These are phyloP conservation scores for Carex arenaria DNA, from an alignment of 202 grass and related monocot species.

Conservation along the genomic window DNA sequence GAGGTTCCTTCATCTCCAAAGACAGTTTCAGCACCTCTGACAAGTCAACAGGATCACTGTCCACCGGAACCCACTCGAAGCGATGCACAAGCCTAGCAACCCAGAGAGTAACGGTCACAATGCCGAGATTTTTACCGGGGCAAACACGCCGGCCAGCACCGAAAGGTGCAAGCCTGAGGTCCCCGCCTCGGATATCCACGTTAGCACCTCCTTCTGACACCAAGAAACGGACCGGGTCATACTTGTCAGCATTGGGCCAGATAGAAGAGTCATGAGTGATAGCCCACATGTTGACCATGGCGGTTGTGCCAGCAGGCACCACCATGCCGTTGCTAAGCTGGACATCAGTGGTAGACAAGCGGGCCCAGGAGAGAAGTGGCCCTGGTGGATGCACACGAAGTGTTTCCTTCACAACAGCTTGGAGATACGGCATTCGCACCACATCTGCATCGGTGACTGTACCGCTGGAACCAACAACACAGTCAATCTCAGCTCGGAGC, in stretches of 20 bases:
- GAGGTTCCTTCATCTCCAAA: constrained; percentile 64
- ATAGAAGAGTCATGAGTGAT: constrained; percentile 59
- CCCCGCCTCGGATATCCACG: constrained; percentile 67
- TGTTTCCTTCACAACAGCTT: constrained; percentile 71
- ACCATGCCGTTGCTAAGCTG: constrained; percentile 61
- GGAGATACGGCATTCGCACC: constrained; percentile 51
- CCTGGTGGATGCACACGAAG: constrained; percentile 64
- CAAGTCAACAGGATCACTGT: constrained; percentile 30
- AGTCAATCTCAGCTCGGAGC: constrained; percentile 43
- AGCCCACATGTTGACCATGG: constrained; percentile 87
- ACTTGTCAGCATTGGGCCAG: constrained; percentile 40
- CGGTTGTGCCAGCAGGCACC: constrained; percentile 56
- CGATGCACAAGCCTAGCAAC: constrained; percentile 45
- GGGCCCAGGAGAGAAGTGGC: constrained; percentile 75
- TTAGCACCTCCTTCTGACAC: constrained; percentile 41
- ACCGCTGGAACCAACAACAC: background rate
- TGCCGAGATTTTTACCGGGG: constrained; percentile 73
- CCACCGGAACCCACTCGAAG: constrained; percentile 40
- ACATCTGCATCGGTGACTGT: constrained; percentile 41
- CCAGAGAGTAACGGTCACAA: constrained; percentile 56
- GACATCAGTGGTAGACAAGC: constrained; percentile 59
- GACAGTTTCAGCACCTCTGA: constrained; percentile 76
- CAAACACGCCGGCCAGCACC: constrained; percentile 63
- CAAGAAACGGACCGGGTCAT: constrained; percentile 45
- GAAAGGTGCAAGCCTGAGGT: constrained; percentile 66